Evolutionary conservation across 805 yeast genomes (phyloP).

Genomic region (Pichia cabralensis): DNA sequence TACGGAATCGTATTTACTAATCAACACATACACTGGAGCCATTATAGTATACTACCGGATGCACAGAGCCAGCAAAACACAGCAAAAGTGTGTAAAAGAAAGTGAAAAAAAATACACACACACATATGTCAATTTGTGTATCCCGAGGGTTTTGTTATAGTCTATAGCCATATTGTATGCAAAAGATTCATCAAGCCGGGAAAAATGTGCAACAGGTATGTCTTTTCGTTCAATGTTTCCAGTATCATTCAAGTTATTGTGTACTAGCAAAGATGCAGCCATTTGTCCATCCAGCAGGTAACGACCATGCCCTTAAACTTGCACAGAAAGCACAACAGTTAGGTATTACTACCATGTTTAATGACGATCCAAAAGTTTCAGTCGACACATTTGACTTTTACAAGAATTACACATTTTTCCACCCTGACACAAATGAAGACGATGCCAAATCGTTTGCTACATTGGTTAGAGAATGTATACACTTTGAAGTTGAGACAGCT

Average conservation of each 20-base stretch:
- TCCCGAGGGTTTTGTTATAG: conserved; percentile 3
- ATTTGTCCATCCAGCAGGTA: conserved; percentile 7
- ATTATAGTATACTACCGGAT: no score
- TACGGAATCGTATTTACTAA: no score
- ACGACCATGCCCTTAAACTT: conserved; percentile 5
- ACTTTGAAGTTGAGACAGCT: conserved; percentile 12
- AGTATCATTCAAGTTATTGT: no score
- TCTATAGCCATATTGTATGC: no score
- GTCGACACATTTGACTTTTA: conserved; percentile 9
- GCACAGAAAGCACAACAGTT: conserved; percentile 6
- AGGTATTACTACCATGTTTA: conserved; percentile 11
- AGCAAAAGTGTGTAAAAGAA: neutral
- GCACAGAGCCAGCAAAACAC: no score
- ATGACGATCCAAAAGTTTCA: conserved; percentile 8
- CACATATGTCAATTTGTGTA: neutral
- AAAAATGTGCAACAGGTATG: neutral
- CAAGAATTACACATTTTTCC: conserved; percentile 5
- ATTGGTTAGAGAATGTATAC: conserved; percentile 11
- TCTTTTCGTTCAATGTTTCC: no score
- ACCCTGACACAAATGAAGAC: conserved; percentile 5
- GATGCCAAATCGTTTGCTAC: conserved; percentile 9
- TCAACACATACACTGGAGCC: conserved; percentile 21
- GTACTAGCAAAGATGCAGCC: conserved; percentile 7
- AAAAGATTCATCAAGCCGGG: no score
- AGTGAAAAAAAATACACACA: neutral